A percentile compares a stretch with the other conserved stretches of the same genome.
Conservation (phyloP, 768 basidiomycete genomes). For the Lentinula sp. region DNA sequence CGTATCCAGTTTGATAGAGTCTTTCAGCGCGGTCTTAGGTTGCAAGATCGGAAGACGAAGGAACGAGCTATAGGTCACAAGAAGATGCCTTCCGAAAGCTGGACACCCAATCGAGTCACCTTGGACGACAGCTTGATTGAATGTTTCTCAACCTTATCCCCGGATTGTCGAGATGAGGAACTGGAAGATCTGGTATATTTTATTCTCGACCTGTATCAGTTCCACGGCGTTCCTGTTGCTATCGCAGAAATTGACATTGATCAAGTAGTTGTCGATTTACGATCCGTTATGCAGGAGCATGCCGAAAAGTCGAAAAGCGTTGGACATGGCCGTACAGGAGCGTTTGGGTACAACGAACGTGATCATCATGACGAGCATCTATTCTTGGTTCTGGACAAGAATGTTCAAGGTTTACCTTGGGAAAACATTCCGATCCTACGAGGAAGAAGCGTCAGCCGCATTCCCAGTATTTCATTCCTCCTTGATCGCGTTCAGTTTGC, state of each 20-base stretch:
- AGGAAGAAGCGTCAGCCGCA: constrained; percentile 84
- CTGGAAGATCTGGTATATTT: constrained; percentile 94
- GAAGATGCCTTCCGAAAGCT: constrained; percentile 27
- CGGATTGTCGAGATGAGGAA: constrained; percentile 86
- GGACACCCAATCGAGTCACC: constrained; percentile 35
- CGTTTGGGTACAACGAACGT: constrained; percentile 4
- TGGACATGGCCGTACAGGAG: constrained; percentile 7
- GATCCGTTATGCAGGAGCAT: constrained; percentile 71
- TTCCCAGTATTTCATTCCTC: constrained; percentile 86
- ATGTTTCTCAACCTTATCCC: constrained; percentile 80
- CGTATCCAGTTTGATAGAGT: constrained; percentile 67
- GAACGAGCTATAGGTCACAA: constrained; percentile 25
- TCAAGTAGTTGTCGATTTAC: constrained; percentile 84
- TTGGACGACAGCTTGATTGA: constrained; percentile 76
- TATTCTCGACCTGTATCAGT: constrained; percentile 89
- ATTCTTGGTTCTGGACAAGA: constrained; percentile 88
- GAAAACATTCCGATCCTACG: constrained; percentile 87
- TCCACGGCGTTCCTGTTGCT: constrained; percentile 85
- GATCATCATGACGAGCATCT: constrained; percentile 55
- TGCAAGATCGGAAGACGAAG: constrained; percentile 58
- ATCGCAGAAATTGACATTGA: constrained; percentile 89
- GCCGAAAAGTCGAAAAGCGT: constrained; percentile 24
- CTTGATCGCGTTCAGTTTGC: constrained; percentile 73
- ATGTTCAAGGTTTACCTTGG: constrained; percentile 88
- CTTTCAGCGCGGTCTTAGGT: constrained; percentile 59